Percentiles rank a stretch among this genome's conserved stretches.
Conservation (phyloP, 163 green algal species). For the Chlorella variabilis region DNA sequence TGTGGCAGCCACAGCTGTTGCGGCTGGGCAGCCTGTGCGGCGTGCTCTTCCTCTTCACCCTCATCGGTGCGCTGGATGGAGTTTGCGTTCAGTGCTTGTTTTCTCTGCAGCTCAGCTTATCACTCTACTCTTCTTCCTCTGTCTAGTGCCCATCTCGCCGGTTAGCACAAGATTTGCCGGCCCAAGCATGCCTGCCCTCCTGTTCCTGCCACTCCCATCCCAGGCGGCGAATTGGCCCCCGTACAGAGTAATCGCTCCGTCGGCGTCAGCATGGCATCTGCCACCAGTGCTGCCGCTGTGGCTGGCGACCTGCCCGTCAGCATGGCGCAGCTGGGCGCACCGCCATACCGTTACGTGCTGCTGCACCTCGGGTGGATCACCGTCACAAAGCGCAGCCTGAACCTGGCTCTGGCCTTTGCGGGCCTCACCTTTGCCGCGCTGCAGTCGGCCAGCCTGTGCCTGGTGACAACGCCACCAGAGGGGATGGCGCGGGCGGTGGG, state of each 20-base stretch:
- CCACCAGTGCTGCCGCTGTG: background rate
- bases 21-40: slow-evolving; percentile 68
- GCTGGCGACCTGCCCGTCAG: slow-evolving; percentile 23
- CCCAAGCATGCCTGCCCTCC: background rate
- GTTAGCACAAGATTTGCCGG: too few relatives aligned
- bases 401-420: slow-evolving; percentile 57
- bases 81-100: too few relatives aligned
- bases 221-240: slow-evolving; percentile 29
- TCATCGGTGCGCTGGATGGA: slow-evolving; percentile 52
- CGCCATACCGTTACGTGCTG: slow-evolving; percentile 81
- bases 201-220: background rate
- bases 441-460: slow-evolving; percentile 75
- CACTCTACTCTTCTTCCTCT: too few relatives aligned
- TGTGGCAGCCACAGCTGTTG: slow-evolving; percentile 80
- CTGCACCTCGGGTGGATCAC: slow-evolving; percentile 80
- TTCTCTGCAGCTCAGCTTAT: too few relatives aligned
- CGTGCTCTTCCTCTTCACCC: slow-evolving; percentile 75
- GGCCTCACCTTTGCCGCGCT: slow-evolving; percentile 45
- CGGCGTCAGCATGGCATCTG: too few relatives aligned
- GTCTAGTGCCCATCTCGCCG: too few relatives aligned
- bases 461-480: slow-evolving; percentile 88
- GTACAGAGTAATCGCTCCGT: slow-evolving; percentile 23
- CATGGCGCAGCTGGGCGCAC: slow-evolving; percentile 21
- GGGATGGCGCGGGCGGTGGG: slow-evolving; percentile 76
- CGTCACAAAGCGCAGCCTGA: slow-evolving; percentile 78